Evolutionary conservation across 1,284 basidiomycete genomes (phyloP).

Genomic region (Apiotrichum porosum): DNA sequence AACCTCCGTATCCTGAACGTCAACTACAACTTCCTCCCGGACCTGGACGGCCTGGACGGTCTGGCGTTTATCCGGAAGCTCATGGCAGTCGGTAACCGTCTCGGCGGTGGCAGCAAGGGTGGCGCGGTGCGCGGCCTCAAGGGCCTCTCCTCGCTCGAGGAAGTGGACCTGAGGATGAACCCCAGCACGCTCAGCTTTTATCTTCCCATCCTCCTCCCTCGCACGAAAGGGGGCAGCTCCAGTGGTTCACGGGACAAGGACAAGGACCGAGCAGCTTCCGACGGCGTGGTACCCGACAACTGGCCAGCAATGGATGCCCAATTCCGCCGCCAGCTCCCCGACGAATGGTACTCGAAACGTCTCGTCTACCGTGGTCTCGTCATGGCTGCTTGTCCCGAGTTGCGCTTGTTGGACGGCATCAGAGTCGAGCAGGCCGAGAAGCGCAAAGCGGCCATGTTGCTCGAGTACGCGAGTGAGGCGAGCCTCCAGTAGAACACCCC

Average conservation of each 20-base stretch:
- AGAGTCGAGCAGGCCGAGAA: constrained; percentile 71
- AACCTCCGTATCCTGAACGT: constrained; percentile 89
- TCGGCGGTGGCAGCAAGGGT: constrained; percentile 57
- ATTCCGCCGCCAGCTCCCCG: constrained; percentile 81
- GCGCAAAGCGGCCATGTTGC: constrained; percentile 66
- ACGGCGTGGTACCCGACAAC: constrained; percentile 13
- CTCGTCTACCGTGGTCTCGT: constrained; percentile 80
- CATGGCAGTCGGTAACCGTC: constrained; percentile 75
- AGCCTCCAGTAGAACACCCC: not conserved
- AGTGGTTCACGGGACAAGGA: not conserved
- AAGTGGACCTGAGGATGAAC: constrained; percentile 90
- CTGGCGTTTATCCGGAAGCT: constrained; percentile 71
- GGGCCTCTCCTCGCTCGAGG: constrained; percentile 70
- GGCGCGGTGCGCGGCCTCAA: constrained; percentile 63
- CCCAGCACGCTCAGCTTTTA: constrained; percentile 93
- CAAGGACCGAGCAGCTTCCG: not conserved
- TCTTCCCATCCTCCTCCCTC: constrained; percentile 66
- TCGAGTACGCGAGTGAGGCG: constrained; percentile 41
- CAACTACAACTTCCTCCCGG: constrained; percentile 86
- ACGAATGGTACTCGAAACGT: constrained; percentile 75
- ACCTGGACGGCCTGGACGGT: constrained; percentile 65
- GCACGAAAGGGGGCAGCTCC: not conserved
- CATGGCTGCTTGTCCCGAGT: constrained; percentile 63
- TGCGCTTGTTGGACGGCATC: constrained; percentile 76
- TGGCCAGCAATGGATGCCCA: constrained; percentile 71